Evolutionary conservation across 768 basidiomycete genomes (phyloP).

Genomic region (Chalciporus chontae): DNA sequence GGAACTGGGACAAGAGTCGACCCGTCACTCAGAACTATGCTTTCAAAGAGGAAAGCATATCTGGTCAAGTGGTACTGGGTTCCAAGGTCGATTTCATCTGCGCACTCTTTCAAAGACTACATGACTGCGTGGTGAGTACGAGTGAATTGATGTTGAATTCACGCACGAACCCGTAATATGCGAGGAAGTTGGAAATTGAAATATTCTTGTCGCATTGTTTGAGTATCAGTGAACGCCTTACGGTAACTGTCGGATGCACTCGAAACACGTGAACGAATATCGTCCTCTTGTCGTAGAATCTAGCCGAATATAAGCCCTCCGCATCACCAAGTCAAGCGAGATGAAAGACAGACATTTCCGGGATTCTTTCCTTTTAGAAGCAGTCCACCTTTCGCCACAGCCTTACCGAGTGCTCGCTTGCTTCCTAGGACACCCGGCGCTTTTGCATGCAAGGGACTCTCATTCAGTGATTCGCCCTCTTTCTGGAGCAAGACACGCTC

Average conservation of each 20-base stretch:
- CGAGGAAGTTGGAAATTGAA: conserved; percentile 96
- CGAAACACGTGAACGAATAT: conserved; percentile 83
- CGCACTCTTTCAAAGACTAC: conserved; percentile 88
- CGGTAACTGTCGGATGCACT: conserved; percentile 83
- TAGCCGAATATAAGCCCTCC: conserved; percentile 28
- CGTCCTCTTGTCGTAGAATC: conserved; percentile 93
- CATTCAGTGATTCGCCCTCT: conserved; percentile 90
- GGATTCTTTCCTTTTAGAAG: conserved; percentile 92
- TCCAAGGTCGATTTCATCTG: conserved; percentile 96
- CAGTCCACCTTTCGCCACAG: conserved; percentile 85
- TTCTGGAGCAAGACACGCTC: conserved; percentile 91
- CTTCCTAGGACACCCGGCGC: conserved; percentile 56
- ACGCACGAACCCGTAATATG: conserved; percentile 75
- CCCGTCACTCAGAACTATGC: conserved; percentile 85
- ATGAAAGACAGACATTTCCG: conserved; percentile 55
- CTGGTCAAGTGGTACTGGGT: conserved; percentile 95
- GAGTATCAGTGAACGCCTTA: conserved; percentile 87
- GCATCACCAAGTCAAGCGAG: conserved; percentile 4
- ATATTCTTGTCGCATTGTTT: conserved; percentile 91
- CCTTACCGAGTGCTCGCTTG: conserved; percentile 85
- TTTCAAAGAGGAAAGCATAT: conserved; percentile 94
- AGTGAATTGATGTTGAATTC: background rate
- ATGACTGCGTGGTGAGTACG: conserved; percentile 7
- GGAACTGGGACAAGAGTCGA: conserved; percentile 73
- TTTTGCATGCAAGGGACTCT: conserved; percentile 66